These are phyloP conservation scores for Epithele typhae DNA, from an alignment of 768 basidiomycete species.

Conservation along the genomic window DNA sequence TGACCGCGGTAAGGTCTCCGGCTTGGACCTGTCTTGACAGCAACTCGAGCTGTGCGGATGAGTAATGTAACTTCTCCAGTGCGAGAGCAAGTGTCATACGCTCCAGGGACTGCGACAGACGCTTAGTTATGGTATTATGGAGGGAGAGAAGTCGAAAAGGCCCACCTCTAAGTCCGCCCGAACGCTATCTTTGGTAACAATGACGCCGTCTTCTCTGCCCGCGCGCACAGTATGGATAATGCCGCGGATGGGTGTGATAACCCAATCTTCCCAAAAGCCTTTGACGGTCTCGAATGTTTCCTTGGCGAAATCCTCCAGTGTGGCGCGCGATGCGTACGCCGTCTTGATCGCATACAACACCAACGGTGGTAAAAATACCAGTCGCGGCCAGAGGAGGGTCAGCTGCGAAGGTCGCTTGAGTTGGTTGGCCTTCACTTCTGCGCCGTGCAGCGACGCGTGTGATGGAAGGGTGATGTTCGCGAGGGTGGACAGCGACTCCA, in stretches of 20 bases:
- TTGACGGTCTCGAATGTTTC: slow-evolving; percentile 63
- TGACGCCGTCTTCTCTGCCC: slow-evolving; percentile 69
- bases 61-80: slow-evolving; percentile 70
- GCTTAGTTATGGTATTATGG: too few species aligned
- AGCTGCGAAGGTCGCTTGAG: slow-evolving; percentile 67
- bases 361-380: slow-evolving; percentile 73
- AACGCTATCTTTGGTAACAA: slow-evolving; percentile 79
- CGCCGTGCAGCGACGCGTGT: slow-evolving; percentile 10
- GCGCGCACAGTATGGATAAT: slow-evolving; percentile 80
- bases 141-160: too few species aligned
- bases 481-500: slow-evolving; percentile 16
- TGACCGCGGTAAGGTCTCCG: slow-evolving; percentile 85
- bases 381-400: slow-evolving; percentile 75
- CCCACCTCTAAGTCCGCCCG: slow-evolving; percentile 79
- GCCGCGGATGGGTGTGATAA: slow-evolving; percentile 80
- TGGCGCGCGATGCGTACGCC: slow-evolving; percentile 56
- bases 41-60: slow-evolving; percentile 54
- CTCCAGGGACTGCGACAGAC: slow-evolving; percentile 66
- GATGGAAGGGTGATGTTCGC: slow-evolving; percentile 13
- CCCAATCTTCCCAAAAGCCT: slow-evolving; percentile 78
- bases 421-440: slow-evolving; percentile 24
- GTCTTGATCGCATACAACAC: slow-evolving; percentile 45
- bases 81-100: slow-evolving; percentile 89
- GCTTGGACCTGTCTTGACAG: slow-evolving; percentile 62
- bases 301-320: slow-evolving; percentile 48